Conservation (phyloP, 352 stramenopile genomes). For the Plasmopara muralis region DNA sequence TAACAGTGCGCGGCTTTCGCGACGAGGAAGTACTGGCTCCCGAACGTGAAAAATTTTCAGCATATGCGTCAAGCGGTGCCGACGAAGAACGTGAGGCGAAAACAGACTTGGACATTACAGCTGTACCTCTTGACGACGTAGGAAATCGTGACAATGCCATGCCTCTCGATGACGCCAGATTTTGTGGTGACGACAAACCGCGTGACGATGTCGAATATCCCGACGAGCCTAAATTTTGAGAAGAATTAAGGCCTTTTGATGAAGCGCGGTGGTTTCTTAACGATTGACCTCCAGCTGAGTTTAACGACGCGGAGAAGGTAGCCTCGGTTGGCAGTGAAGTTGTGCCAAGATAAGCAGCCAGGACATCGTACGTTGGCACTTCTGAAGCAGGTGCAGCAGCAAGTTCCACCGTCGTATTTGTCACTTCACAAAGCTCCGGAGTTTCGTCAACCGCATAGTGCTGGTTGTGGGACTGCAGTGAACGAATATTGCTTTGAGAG, state of each 20-base stretch:
- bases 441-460: constrained; percentile 31
- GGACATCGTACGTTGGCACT: constrained; percentile 32
- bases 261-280: constrained; percentile 9
- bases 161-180: constrained; percentile 12
- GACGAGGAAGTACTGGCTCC: constrained; percentile 13
- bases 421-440: constrained; percentile 10
- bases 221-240: constrained; percentile 8
- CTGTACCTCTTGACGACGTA: constrained; percentile 19
- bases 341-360: constrained; percentile 34
- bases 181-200: constrained; percentile 13
- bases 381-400: constrained; percentile 16
- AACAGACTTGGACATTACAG: constrained; percentile 17
- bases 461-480: constrained; percentile 29
- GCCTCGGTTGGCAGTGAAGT: constrained; percentile 9
- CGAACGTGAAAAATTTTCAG: constrained; percentile 22
- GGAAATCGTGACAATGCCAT: constrained; percentile 19
- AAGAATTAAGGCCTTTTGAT: constrained; percentile 18
- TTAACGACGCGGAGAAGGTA: constrained; percentile 14
- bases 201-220: no score
- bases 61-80: constrained; percentile 23
- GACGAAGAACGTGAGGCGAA: constrained; percentile 18
- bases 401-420: constrained; percentile 9
- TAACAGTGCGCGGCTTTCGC: constrained; percentile 30
- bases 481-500: constrained; percentile 14
- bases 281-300: constrained; percentile 9